Conservation (phyloP, 2,329 filamentous ascomycete species). For the Pestalotiopsis sp. region DNA sequence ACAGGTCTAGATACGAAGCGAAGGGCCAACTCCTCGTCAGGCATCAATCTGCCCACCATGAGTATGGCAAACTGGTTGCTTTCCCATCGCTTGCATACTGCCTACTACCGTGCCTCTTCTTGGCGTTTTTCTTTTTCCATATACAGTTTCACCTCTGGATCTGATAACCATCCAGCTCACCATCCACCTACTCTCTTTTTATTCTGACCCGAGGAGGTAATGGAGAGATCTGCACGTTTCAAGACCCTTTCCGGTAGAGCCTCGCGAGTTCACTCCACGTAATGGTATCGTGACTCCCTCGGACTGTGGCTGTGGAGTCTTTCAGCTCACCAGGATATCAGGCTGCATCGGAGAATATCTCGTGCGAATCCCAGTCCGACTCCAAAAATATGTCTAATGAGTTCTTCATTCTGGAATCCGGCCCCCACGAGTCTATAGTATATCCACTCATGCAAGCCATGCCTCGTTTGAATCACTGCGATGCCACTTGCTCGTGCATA, state of each 20-base stretch:
- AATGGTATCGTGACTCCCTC: neutral
- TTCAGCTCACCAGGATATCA: neutral
- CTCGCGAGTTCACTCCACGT: neutral
- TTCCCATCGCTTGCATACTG: neutral
- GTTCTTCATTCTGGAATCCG: no score
- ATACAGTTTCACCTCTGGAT: no score
- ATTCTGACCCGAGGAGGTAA: neutral
- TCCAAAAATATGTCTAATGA: no score
- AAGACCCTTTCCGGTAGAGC: neutral
- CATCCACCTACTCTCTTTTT: neutral
- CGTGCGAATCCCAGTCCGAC: no score
- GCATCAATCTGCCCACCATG: neutral
- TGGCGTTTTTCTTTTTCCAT: neutral
- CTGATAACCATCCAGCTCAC: neutral
- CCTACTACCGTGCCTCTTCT: neutral
- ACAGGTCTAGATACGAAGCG: no score
- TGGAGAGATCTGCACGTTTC: neutral
- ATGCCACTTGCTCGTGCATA: no score
- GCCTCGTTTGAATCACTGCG: no score
- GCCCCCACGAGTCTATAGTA: no score
- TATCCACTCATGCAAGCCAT: no score
- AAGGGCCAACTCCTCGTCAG: neutral
- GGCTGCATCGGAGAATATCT: neutral
- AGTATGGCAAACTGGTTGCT: neutral
- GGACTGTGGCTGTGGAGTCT: neutral